Conservation (phyloP, 768 basidiomycete genomes). For the Gelatoporia subvermispora region DNA sequence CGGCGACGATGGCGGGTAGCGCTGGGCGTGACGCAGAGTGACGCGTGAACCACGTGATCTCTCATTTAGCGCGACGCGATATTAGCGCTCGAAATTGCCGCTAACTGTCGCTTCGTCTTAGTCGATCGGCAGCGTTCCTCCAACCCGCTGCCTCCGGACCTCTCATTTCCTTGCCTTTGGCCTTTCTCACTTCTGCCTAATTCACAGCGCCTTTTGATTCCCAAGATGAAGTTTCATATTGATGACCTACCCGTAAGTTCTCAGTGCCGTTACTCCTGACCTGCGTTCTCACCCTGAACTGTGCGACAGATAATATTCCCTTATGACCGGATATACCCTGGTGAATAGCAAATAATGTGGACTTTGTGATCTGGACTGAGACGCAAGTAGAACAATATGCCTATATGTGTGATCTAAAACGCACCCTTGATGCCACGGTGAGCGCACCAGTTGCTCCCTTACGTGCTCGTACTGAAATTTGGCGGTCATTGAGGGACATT, state of each 20-base stretch:
- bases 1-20: not conserved
- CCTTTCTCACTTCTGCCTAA: not conserved
- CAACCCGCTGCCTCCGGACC: too few relatives aligned
- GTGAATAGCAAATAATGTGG: slow-evolving; percentile 36
- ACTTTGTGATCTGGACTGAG: slow-evolving; percentile 3
- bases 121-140: too few relatives aligned
- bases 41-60: too few relatives aligned
- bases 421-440: slow-evolving; percentile 92
- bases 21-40: too few relatives aligned
- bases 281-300: slow-evolving; percentile 1
- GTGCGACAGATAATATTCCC: slow-evolving; percentile 74
- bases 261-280: not conserved
- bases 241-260: slow-evolving; percentile 40
- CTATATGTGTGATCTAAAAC: slow-evolving; percentile 98
- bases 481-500: slow-evolving; percentile 72
- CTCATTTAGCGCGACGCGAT: too few relatives aligned
- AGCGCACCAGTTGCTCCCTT: slow-evolving; percentile 13
- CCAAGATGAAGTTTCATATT: slow-evolving; percentile 31
- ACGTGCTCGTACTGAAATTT: not conserved
- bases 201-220: not conserved
- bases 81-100: too few relatives aligned
- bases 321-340: slow-evolving; percentile 94
- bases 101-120: too few relatives aligned
- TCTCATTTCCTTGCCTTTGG: too few relatives aligned
- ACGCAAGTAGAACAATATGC: slow-evolving; percentile 83